Base-by-base conservation (phyloP, 768 basidiomycete species). In the Suillus hirtellus region DNA sequence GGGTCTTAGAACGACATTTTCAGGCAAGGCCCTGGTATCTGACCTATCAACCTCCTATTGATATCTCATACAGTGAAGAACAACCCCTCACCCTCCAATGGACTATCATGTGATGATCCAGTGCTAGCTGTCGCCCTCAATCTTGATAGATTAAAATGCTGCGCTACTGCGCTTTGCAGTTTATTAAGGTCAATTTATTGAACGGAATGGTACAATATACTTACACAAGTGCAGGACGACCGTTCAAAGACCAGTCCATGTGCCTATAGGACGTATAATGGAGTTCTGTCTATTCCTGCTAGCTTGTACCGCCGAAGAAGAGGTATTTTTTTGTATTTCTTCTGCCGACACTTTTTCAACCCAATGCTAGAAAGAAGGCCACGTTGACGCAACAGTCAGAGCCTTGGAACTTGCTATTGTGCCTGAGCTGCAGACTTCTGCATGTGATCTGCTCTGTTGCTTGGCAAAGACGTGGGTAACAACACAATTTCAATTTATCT, bases 181-280 rank as follows among this genome's bases (percentile, higher is more conserved):
- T 76, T 93, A 31, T 68, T 93, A 42, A 79, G 77, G 89, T 90
- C 73, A 56, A 67, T 27, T 60, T 63, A 12, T 27, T 31, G 31
- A 44, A 27, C 3, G 14, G 7, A 17, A 42, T 55, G 27, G n/a
- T 59, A 59, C n/a, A 69, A 31, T 17, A 38, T 31, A 52, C 62
- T 61, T 43, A 64, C 58, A 35, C 59, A 17, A 35, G 5, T 43
- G 3, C 64, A 92, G 89, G 53, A 77, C 86, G 14, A 73, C 80
- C 2, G 79, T 80, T 2, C 78, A 82, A 50, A 84, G 92, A 10
- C 86, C 89, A 19, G 86, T 94, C 0, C 80, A 82, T 65, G 70
- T 94, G 10, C 91, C 93, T 1, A 68, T 91, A n/a, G 92, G 90
- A 4, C 70, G 78, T 44, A 68, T 93, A 19, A 78, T 82, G 14